A percentile compares a stretch with the other conserved stretches of the same genome.
phyloP scores from a whole-genome alignment of 441 rosid species.

The Melastoma candidum region DNA sequence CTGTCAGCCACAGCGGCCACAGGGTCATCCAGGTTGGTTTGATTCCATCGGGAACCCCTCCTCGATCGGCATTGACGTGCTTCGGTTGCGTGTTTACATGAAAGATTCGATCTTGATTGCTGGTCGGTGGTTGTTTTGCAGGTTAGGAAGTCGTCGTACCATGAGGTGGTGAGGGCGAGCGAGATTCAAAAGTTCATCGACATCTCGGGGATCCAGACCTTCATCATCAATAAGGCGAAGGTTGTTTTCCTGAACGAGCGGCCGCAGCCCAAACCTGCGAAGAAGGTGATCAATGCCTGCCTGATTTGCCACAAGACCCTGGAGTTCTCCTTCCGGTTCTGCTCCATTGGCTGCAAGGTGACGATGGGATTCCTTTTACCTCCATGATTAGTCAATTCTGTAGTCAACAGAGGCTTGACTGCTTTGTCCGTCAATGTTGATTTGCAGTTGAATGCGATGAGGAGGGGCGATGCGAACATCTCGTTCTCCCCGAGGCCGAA shows the following conservation, averaged over 20 bases:
- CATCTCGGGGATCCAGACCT: conserved; percentile 68
- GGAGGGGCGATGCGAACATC: conserved; percentile 43
- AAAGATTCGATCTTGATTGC: too few species aligned
- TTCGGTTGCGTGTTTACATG: too few species aligned
- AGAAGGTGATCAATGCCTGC: conserved; percentile 81
- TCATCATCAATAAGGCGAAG: conserved; percentile 79
- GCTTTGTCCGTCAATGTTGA: conserved; percentile 1
- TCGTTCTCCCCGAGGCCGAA: conserved; percentile 41
- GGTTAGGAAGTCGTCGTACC: conserved; percentile 89
- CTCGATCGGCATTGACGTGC: too few species aligned
- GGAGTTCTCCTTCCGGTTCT: conserved; percentile 79
- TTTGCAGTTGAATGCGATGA: conserved; percentile 60
- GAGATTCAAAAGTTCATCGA: conserved; percentile 79
- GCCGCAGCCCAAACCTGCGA: conserved; percentile 86
- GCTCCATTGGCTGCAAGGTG: conserved; percentile 93
- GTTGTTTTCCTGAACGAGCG: conserved; percentile 74
- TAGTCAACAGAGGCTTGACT: not conserved
- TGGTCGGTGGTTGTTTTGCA: conserved; percentile 11
- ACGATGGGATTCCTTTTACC: not conserved
- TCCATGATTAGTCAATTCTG: not conserved
- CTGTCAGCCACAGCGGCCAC: conserved; percentile 46
- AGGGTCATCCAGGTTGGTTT: conserved; percentile 49
- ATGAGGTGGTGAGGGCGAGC: conserved; percentile 68
- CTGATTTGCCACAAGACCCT: conserved; percentile 68
- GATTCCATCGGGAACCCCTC: not conserved